Conservation (phyloP, 2,329 filamentous ascomycete species). For the Fusarium anguioides region DNA sequence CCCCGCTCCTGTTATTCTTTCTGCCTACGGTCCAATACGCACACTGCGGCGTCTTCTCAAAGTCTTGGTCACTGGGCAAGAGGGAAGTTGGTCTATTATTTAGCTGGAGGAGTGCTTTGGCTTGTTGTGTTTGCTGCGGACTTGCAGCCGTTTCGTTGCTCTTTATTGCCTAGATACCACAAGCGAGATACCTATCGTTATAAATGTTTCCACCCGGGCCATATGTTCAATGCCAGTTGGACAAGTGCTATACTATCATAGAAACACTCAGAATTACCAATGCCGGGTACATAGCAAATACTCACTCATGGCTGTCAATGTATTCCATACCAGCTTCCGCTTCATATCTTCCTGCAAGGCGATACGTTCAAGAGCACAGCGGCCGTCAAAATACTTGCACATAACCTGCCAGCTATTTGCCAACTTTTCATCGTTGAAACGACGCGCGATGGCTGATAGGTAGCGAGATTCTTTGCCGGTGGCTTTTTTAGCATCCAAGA, state of each 20-base stretch:
- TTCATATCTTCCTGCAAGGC: constrained; percentile 87
- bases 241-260: not conserved
- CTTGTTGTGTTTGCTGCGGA: constrained; percentile 45
- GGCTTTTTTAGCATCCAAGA: constrained; percentile 82
- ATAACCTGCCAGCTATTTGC: constrained; percentile 77
- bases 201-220: constrained; percentile 25
- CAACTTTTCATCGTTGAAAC: constrained; percentile 67
- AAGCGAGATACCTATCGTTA: constrained; percentile 40
- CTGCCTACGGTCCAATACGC: constrained; percentile 25
- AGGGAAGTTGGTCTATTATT: constrained; percentile 21
- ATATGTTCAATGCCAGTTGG: not conserved
- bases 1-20: constrained; percentile 28
- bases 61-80: constrained; percentile 16
- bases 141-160: constrained; percentile 45
- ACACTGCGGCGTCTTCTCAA: constrained; percentile 3
- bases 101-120: constrained; percentile 24
- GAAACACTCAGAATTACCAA: constrained; percentile 64
- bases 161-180: constrained; percentile 45
- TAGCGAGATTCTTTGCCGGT: constrained; percentile 82
- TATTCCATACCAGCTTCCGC: constrained; percentile 80
- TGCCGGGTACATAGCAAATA: constrained; percentile 75
- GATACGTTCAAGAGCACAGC: constrained; percentile 85
- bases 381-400: constrained; percentile 88
- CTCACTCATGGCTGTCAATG: constrained; percentile 73
- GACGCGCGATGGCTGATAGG: constrained; percentile 67